Base-by-base conservation (phyloP, 1,139 yeast species). In the Taphrina flavorubra region DNA sequence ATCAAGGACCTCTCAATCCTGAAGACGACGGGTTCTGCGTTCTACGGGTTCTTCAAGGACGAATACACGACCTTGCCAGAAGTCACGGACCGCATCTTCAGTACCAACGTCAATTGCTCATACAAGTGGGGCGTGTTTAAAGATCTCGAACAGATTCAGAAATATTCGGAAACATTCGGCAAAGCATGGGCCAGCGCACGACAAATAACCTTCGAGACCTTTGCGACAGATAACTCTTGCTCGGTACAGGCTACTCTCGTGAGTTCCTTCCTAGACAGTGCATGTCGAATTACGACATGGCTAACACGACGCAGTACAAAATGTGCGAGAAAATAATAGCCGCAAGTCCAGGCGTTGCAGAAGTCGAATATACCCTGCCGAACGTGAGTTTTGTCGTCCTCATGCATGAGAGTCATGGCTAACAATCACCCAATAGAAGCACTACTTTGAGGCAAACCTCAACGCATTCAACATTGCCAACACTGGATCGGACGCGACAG, bases 21-120 rank as follows among this genome's bases (percentile, higher is more conserved):
- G 77, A 92, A 92, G 80, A 88, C 95, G 55, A 92, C 97, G n/a
- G 95, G 96, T 34, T 90, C 97, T 42, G 90, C 89, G 89, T 92
- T 92, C 81, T 87, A 89, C 79, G 96, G 95, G 65, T 92, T 83
- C 83, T 83, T 90, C 81, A 83, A 82, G 65, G 91, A 96, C 80
- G 97, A 92, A 77, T 90, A 86, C 84, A 92, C 97, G 73, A 91
- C 92, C 61, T 85, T 92, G 76, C 79, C 86, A 76, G 96, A 95
- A 73, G 87, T 96, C 61, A 81, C 79, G 47, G 97, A 92, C 80
- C 84, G 97, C 76, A 87, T 92, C 73, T 82, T 92, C 75, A 89
- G 97, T 18, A 92, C 97, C 31, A 96, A 91, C 76, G 88, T 92
- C 64, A 89, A 85, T 75, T 88, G 95, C 60, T 74, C 83, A 51